Evolutionary conservation across 2,329 filamentous ascomycete species (phyloP), one percentile per base, ranked within the genome.

Genomic region (Sclerotinia subarctica): DNA sequence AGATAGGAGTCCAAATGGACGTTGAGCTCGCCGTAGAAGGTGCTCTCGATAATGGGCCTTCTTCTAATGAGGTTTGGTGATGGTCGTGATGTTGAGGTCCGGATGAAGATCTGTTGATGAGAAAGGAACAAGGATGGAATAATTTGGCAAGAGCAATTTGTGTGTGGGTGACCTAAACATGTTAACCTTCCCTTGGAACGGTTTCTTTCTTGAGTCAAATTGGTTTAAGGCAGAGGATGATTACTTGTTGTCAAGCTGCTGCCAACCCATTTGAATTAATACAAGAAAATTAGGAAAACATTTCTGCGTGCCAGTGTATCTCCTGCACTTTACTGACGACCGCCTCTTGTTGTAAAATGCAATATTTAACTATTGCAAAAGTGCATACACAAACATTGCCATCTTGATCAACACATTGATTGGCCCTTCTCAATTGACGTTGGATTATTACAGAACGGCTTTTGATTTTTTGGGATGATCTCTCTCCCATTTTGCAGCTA

Each of bases 401-500:
- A 62, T 13, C 29, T 24, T 26, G 21, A 19, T 13, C 15, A 15
- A 51, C 8, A 11, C 5, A 26, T 62, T 24, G 19, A 26, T 62
- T 24, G 19, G 21, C 32, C 32, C 24, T 13, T 56, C 8, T 19
- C n/a, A 38, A 3, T 49, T 6, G 21, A 24, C 1, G 8, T 3
- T 38, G 29, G 21, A 38, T 38, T 51, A 38, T 38, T 51, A 66
- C 10, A 66, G 24, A 26, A 32, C 13, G 21, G 53, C 42, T 42
- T 38, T 66, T 7, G 17, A 1, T 42, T n/a, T 67, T 47, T 49
- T 64, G 5, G 65, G 35, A 46, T 67, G 26, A 1, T 44, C 57
- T 2, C 63, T 42, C 57, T 53, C 65, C 65, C 57, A 67, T 26
- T 26, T 54, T 11, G 21, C 35, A 29, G 47, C 49, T 24, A 63